Percentiles rank a stretch among this genome's conserved stretches.
These are phyloP conservation scores for Tirmania nivea DNA, from an alignment of 495 filamentous ascomycete species.

Conservation along the genomic window DNA sequence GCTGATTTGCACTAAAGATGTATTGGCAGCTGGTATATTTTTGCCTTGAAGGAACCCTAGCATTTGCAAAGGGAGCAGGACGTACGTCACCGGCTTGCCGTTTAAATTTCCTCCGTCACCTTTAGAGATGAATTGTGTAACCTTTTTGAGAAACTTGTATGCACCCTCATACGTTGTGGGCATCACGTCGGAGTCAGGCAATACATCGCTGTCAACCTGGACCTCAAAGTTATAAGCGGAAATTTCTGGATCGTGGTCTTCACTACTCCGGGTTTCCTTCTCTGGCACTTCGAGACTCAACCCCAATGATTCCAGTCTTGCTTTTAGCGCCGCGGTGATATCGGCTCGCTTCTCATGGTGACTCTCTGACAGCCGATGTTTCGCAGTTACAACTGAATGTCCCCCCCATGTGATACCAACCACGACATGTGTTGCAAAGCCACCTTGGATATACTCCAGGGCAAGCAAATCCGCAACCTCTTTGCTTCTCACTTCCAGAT, in stretches of 20 bases:
- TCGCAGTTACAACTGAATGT: conserved; percentile 6
- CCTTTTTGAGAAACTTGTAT: neutral
- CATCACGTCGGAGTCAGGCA: neutral
- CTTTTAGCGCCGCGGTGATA: neutral
- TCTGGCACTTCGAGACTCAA: neutral
- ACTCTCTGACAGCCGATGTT: neutral
- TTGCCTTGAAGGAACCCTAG: conserved; percentile 2
- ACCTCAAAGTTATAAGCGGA: neutral
- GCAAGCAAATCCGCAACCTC: conserved; percentile 1
- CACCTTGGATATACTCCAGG: neutral
- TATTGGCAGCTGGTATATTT: too few species aligned
- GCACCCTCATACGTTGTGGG: neutral
- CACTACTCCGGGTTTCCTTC: too few species aligned
- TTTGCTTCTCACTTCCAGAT: conserved; percentile 5
- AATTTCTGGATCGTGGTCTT: neutral
- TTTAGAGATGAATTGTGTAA: neutral
- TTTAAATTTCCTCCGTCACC: conserved; percentile 10
- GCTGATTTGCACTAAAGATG: neutral
- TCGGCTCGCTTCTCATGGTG: too few species aligned
- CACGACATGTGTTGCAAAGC: conserved; percentile 15
- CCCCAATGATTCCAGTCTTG: neutral
- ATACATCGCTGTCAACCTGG: neutral
- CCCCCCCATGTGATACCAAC: conserved; percentile 15
- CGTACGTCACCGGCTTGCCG: conserved; percentile 16
- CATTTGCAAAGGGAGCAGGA: conserved; percentile 11